Base-by-base conservation (phyloP, 2,329 filamentous ascomycete species). In the Botrytis hyacinthi region DNA sequence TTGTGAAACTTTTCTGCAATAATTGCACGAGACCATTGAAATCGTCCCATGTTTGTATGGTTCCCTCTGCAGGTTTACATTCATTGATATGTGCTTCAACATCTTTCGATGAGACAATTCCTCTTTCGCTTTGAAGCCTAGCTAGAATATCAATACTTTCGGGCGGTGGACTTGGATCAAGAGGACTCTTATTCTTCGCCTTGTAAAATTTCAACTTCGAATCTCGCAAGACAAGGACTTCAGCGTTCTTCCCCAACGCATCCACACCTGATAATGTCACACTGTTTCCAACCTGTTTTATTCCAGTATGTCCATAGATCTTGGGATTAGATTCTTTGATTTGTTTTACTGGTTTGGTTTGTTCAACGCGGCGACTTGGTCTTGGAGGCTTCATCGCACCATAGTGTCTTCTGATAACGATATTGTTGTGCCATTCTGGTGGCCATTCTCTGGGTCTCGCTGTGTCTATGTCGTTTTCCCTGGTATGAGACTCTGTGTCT, bases 171-270 rank as follows among this genome's bases (percentile, higher is more conserved):
- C 16, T 40, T n/a, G 73, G 18, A 48, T 67, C 37, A 59, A 69
- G 54, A 61, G 61, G 37, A 0, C 22, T 46, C n/a, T 59, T 51
- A 12, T 48, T 14, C 16, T 59, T 35, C 26, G 73, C 35, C 22
- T 73, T 69, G 46, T 76, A 77, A 16, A 73, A 62, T 29, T 54
- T 73, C 18, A 78, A 48, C 54, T 76, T 74, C 2, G 77, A 77
- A 71, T 81, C 79, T 74, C 77, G 77, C n/a, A 82, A 76, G 26
- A 82, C 76, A 65, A 82, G 76, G 29, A 81, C 77, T 44, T 81
- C 76, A 1, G 79, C 74, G 4, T 73, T 73, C 29, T 78, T 75
- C 26, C 79, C 79, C 16, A 75, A 65, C 3, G 71, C 16, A 51
- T 61, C 9, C 26, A 72, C 63, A 4, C 75, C 69, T 29, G 48